phyloP scores from a whole-genome alignment of 345 rosid species.

The Citrus australasica region DNA sequence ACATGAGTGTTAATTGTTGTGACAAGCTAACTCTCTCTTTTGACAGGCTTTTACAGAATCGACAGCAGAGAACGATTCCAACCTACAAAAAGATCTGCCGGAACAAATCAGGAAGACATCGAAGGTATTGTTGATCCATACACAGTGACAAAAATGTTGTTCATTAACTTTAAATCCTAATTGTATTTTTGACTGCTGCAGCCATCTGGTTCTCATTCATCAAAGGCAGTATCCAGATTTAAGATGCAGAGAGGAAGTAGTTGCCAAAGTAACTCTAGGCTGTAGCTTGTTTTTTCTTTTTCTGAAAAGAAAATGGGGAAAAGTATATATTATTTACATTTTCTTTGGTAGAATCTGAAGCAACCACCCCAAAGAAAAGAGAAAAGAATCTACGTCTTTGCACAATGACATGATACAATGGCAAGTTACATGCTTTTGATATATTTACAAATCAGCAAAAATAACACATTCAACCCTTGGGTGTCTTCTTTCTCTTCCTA shows the following conservation, averaged over 20 bases:
- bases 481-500: constrained; percentile 42
- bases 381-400: neutral
- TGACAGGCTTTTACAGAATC: constrained; percentile 76
- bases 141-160: neutral
- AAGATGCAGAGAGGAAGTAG: constrained; percentile 65
- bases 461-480: constrained; percentile 16
- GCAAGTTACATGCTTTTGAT: neutral
- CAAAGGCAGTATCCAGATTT: constrained; percentile 79
- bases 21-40: neutral
- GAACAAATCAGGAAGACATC: constrained; percentile 26
- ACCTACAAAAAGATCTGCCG: constrained; percentile 21
- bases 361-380: neutral
- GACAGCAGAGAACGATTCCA: constrained; percentile 46
- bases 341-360: neutral
- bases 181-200: constrained; percentile 25
- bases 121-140: constrained; percentile 37
- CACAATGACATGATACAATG: constrained; percentile 6
- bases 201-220: constrained; percentile 49
- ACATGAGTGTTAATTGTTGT: neutral
- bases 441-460: too few relatives aligned
- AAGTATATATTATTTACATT: neutral
- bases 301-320: too few relatives aligned
- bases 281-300: neutral
- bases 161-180: neutral
- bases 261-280: neutral